Evolutionary conservation across 2,329 filamentous ascomycete genomes (phyloP), one percentile per base, ranked within the genome.

Genomic region (Ceratocystis papillata): DNA sequence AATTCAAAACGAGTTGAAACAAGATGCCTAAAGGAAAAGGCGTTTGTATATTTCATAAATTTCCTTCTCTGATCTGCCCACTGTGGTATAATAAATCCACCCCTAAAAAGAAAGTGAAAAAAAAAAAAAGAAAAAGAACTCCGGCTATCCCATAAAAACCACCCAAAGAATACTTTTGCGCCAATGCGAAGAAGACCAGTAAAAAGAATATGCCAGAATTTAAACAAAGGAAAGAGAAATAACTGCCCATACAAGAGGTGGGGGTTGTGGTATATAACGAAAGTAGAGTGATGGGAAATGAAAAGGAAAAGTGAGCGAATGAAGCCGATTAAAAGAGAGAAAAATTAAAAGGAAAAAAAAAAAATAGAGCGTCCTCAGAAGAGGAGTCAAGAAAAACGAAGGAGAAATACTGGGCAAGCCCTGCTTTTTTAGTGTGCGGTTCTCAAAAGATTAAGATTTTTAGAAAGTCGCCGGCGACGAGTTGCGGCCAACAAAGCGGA

Each of bases 401-500:
- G 12, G 37, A 41, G 7, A 48, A 45, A 60, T 6, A 33, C 63
- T 7, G 53, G 28, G 17, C 46, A 33, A 64, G 46, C 20, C 46
- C 46, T 48, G 62, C 25, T 12, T 46, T 15, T 60, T 15, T 37
- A 5, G 37, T 41, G 37, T 41, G 37, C 37, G 10, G 3, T 41
- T 30, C 10, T 50, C 46, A 50, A 50, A 50, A 25, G 4, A 33
- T 2, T 0, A 10, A 64, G 20, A 5, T 50, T 17, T 28, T 68
- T 67, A 66, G n/a, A 64, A 68, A 25, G 64, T 48, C 50, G 53
- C 55, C 41, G 65, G 65, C 22, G 64, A 70, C 61, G 70, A 66
- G 53, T 67, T 65, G 46, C 69, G 67, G 55, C 70, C 69, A 25
- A 69, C 65, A 10, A 67, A 66, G 20, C 68, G 64, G 25, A 67